Evolutionary conservation across 1,139 yeast genomes (phyloP).

Genomic region (Yamadazyma membranifaciens): DNA sequence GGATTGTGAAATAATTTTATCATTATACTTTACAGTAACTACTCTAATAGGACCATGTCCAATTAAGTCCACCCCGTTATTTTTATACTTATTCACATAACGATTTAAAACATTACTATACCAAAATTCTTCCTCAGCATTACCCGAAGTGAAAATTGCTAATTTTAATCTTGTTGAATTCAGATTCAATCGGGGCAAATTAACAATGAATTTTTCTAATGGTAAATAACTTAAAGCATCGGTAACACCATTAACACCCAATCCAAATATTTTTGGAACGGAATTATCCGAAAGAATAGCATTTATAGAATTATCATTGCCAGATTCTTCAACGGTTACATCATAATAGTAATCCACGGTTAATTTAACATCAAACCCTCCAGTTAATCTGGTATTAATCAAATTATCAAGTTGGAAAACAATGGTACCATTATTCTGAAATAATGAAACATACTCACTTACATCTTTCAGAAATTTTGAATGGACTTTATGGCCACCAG

Average conservation of each 20-base stretch:
- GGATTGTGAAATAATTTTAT: constrained; percentile 45
- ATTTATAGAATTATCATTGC: not conserved
- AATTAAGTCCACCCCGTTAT: constrained; percentile 19
- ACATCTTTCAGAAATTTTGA: constrained; percentile 63
- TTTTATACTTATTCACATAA: constrained; percentile 33
- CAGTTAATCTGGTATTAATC: constrained; percentile 54
- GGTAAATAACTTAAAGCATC: constrained; percentile 46
- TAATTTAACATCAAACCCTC: constrained; percentile 57
- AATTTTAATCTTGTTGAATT: constrained; percentile 61
- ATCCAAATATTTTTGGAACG: constrained; percentile 11
- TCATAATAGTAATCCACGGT: constrained; percentile 42
- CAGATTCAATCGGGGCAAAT: constrained; percentile 38
- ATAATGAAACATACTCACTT: constrained; percentile 53
- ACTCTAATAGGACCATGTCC: constrained; percentile 69
- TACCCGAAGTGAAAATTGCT: constrained; percentile 69
- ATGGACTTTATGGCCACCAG: constrained; percentile 48
- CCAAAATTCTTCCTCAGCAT: constrained; percentile 83
- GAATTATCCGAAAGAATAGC: not conserved
- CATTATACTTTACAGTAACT: constrained; percentile 52
- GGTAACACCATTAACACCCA: constrained; percentile 17
- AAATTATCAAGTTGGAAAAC: constrained; percentile 68
- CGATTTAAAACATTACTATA: constrained; percentile 61
- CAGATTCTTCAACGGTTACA: constrained; percentile 1
- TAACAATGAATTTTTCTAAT: constrained; percentile 29
- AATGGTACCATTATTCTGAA: constrained; percentile 34